Evolutionary conservation across 192 early-diverging fungal genomes (phyloP).

Genomic region (Coemansia sp.): DNA sequence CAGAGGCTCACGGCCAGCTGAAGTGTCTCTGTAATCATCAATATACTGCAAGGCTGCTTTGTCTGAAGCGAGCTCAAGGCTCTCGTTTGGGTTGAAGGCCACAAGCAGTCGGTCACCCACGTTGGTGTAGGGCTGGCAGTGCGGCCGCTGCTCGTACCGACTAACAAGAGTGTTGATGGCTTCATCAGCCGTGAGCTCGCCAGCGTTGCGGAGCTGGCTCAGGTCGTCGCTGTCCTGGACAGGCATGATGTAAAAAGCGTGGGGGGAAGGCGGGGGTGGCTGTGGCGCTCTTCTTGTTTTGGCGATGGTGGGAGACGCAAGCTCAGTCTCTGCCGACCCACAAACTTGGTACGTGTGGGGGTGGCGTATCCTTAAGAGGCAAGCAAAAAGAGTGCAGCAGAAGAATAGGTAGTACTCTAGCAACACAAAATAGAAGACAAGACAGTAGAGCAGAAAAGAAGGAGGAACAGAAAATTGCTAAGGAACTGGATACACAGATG

Average conservation of each 20-base stretch:
- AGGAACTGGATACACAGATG: background rate
- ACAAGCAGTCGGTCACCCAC: conserved; percentile 70
- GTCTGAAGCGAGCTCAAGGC: conserved; percentile 56
- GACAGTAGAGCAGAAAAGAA: background rate
- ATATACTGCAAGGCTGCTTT: conserved; percentile 70
- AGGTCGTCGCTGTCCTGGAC: conserved; percentile 56
- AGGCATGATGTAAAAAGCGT: conserved; percentile 12
- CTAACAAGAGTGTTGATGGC: conserved; percentile 30
- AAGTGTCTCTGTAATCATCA: conserved; percentile 66
- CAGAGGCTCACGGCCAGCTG: conserved; percentile 39
- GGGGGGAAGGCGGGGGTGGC: background rate
- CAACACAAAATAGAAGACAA: background rate
- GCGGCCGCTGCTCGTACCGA: conserved; percentile 48
- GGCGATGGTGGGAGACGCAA: background rate
- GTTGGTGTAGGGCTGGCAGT: conserved; percentile 60
- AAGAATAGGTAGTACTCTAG: background rate
- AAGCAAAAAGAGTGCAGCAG: background rate
- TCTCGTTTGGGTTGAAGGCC: conserved; percentile 65
- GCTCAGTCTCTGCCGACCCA: conserved; percentile 5
- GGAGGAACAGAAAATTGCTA: background rate
- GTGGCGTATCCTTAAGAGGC: conserved; percentile 3
- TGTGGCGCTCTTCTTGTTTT: background rate
- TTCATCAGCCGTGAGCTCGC: conserved; percentile 25
- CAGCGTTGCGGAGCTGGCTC: conserved; percentile 23
- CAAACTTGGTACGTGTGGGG: conserved; percentile 3